These are phyloP conservation scores for Galerina marginata DNA, from an alignment of 768 basidiomycete species.

Conservation along the genomic window DNA sequence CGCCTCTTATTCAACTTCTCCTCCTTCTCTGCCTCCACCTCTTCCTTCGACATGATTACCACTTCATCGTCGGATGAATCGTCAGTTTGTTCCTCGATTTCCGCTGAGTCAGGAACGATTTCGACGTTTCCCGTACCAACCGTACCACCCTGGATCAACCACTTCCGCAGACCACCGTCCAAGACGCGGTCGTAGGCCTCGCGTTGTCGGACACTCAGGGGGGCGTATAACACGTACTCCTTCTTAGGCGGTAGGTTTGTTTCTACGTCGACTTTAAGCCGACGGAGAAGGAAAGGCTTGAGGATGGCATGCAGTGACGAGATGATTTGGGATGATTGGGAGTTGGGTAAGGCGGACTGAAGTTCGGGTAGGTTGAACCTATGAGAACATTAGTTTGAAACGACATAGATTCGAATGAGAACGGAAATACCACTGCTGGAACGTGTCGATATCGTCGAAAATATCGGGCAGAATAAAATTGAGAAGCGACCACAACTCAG, in stretches of 20 bases:
- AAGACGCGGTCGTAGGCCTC: conserved; percentile 84
- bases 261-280: conserved; percentile 89
- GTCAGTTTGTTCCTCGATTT: conserved; percentile 22
- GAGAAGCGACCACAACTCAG: conserved; percentile 93
- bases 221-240: conserved; percentile 93
- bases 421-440: conserved; percentile 79
- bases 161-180: conserved; percentile 69
- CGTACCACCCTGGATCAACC: conserved; percentile 51
- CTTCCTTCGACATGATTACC: conserved; percentile 18
- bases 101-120: conserved; percentile 12
- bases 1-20: conserved; percentile 28
- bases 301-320: conserved; percentile 86
- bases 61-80: conserved; percentile 30
- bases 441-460: conserved; percentile 86
- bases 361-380: conserved; percentile 79
- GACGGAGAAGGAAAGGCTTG: conserved; percentile 92
- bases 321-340: conserved; percentile 71
- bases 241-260: conserved; percentile 86
- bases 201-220: conserved; percentile 82
- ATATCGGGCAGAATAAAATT: conserved; percentile 96
- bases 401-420: background rate
- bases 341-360: conserved; percentile 57
- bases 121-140: conserved; percentile 31
- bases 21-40: conserved; percentile 27
- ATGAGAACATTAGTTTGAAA: background rate